Base-by-base conservation (phyloP, 2,329 filamentous ascomycete genomes). In the Penicillium sp. region DNA sequence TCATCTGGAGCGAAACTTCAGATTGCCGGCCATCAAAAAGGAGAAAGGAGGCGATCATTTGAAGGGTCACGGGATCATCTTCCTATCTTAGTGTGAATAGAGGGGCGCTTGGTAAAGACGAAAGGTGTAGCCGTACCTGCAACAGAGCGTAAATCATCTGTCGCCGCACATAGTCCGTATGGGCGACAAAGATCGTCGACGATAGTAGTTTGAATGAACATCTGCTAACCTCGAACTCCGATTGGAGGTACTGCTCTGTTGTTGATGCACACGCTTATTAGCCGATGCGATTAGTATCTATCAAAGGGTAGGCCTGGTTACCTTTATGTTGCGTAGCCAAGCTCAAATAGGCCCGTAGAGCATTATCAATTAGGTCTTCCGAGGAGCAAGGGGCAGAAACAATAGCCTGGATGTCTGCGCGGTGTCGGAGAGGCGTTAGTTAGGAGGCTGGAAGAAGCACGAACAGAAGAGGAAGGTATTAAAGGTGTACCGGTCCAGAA, bases 81-180 rank as follows among this genome's bases (percentile, higher is more conserved):
- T 98, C 95, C 84, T 97, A 85, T 67, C 44, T 30, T 7, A 21
- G 26, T 29, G 35, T 54, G 21, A 54, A 53, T 26, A 52, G 49
- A 17, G 26, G 6, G 30, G 44, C 15, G 26, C 17, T 31, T 13
- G 19, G 47, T 21, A n/a, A 44, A 44, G 26, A 29, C 31, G 15
- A 5, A 13, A 30, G 41, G 46, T 21, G n/a, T 21, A 50, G 19
- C 31, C 3, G 19, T 77, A 88, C 86, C 80, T 89, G 86, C 57
- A 97, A 81, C 56, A 99, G 83, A 75, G 92, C 93, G 78, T 96
- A 93, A 67, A 98, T 88, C 71, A 99, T 92, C 80, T 98, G 95
- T 49, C 88, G 91, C 66, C 94, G 91, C 65, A 98, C 91, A 78
- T 99, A 98, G 61, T 92, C 90, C 68, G 87, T 86, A 76, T 97